These are phyloP conservation scores for Setomelanomma holmii DNA, from an alignment of 2,329 filamentous ascomycete genomes.

Conservation along the genomic window DNA sequence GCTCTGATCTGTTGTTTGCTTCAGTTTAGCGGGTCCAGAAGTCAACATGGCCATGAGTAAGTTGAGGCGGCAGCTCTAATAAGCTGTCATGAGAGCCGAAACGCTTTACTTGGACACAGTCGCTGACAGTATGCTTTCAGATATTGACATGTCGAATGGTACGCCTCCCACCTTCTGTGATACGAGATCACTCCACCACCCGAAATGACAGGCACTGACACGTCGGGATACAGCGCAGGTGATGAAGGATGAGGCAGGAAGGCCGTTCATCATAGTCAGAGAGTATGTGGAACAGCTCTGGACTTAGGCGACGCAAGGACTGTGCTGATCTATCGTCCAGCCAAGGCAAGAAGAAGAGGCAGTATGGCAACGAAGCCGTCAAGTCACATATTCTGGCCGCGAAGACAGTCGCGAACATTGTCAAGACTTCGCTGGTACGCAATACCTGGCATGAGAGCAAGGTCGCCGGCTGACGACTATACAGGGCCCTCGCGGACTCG, in stretches of 20 bases:
- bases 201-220: slow-evolving; percentile 26
- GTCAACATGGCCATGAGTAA: slow-evolving; percentile 51
- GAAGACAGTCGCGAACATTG: slow-evolving; percentile 93
- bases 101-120: neutral
- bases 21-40: slow-evolving; percentile 13
- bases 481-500: slow-evolving; percentile 87
- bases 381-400: slow-evolving; percentile 98
- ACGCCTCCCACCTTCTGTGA: slow-evolving; percentile 49
- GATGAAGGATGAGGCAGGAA: slow-evolving; percentile 96
- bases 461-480: slow-evolving; percentile 14
- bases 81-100: slow-evolving; percentile 6
- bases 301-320: neutral
- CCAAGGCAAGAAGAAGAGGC: slow-evolving; percentile 96
- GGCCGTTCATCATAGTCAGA: slow-evolving; percentile 97
- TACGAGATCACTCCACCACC: slow-evolving; percentile 8
- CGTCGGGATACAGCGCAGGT: slow-evolving; percentile 64
- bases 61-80: slow-evolving; percentile 30
- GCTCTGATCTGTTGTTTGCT: slow-evolving; percentile 6
- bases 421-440: slow-evolving; percentile 86
- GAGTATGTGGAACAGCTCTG: slow-evolving; percentile 69
- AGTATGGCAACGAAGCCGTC: slow-evolving; percentile 95
- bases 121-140: slow-evolving; percentile 55
- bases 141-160: slow-evolving; percentile 86
- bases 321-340: slow-evolving; percentile 57
- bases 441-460: neutral